Evolutionary conservation across 345 rosid genomes (phyloP).

Genomic region (Firmiana major): DNA sequence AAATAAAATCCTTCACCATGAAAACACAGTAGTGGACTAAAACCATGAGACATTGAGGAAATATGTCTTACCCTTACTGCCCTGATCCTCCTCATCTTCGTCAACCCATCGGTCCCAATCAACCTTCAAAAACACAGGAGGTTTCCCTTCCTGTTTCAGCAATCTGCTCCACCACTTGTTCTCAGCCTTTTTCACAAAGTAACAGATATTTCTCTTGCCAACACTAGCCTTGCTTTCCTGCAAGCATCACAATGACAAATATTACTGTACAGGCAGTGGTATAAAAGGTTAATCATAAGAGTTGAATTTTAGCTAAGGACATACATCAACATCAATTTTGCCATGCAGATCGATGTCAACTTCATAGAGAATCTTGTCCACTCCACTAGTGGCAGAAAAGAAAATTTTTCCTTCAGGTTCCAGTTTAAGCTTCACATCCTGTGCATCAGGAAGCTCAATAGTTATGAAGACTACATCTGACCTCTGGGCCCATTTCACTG

Average conservation of each 20-base stretch:
- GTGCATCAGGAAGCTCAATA: constrained; percentile 50
- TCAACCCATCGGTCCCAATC: constrained; percentile 70
- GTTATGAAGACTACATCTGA: constrained; percentile 47
- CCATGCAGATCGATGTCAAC: constrained; percentile 43
- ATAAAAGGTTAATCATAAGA: background rate
- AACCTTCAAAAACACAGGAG: constrained; percentile 48
- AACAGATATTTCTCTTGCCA: constrained; percentile 40
- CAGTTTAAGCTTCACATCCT: constrained; percentile 49
- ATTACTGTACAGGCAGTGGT: background rate
- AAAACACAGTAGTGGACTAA: background rate
- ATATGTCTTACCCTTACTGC: constrained; percentile 17
- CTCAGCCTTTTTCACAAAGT: constrained; percentile 49
- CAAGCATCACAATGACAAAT: background rate
- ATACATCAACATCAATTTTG: constrained; percentile 46
- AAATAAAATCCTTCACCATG: background rate
- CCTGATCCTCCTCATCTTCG: constrained; percentile 54
- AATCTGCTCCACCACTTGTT: constrained; percentile 57
- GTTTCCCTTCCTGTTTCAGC: constrained; percentile 40
- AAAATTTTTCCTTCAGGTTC: constrained; percentile 54
- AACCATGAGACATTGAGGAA: background rate
- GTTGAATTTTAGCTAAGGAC: background rate
- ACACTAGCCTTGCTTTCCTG: constrained; percentile 54
- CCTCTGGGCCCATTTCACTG: constrained; percentile 62
- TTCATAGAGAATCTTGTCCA: constrained; percentile 41
- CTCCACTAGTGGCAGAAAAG: constrained; percentile 52